phyloP scores from a whole-genome alignment of 768 basidiomycete species.

The Lactarius sp. region DNA sequence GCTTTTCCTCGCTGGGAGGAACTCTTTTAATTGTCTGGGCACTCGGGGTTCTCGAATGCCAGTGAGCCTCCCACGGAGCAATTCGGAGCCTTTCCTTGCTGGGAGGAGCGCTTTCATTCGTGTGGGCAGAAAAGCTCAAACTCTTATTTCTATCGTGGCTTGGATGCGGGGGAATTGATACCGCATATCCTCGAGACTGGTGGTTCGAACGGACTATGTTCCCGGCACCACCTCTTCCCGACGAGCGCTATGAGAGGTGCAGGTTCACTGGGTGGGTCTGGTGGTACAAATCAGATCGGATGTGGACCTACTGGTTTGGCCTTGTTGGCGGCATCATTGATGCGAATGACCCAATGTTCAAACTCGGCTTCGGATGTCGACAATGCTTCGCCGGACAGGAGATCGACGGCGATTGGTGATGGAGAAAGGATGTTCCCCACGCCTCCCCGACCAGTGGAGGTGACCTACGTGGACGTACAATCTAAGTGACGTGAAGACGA shows the following conservation, averaged over 20 bases:
- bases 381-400: neutral
- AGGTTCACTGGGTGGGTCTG: neutral
- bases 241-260: conserved; percentile 4
- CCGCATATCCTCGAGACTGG: neutral
- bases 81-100: neutral
- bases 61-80: neutral
- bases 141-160: too few relatives aligned
- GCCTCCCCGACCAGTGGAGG: conserved; percentile 18
- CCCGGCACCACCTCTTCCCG: conserved; percentile 15
- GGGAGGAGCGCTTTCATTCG: neutral
- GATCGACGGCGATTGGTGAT: neutral
- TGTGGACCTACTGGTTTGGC: neutral
- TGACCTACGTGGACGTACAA: neutral
- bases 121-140: neutral
- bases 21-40: neutral
- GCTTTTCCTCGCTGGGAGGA: neutral
- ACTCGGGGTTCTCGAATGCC: neutral
- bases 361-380: neutral
- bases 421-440: conserved; percentile 12
- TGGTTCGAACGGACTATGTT: neutral
- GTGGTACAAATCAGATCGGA: neutral
- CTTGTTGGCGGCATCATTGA: neutral
- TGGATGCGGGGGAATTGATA: neutral
- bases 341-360: neutral
- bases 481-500: neutral